Percentiles rank a stretch among this genome's conserved stretches.
These are phyloP conservation scores for Cercospora zeae-maydis DNA, from an alignment of 2,329 filamentous ascomycete genomes.

Conservation along the genomic window DNA sequence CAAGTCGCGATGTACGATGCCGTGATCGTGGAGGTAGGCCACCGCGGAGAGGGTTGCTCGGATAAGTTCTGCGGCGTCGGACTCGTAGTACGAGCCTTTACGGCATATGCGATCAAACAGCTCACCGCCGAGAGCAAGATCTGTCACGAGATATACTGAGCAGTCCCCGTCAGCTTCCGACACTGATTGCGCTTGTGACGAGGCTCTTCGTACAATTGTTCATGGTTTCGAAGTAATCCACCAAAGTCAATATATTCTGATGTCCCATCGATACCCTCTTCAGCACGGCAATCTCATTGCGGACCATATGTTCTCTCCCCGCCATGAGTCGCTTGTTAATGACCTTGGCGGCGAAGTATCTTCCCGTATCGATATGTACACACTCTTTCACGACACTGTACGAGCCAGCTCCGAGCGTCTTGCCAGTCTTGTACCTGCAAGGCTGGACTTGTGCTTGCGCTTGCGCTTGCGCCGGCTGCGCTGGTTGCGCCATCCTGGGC, in stretches of 20 bases:
- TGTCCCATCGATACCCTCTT: conserved; percentile 99
- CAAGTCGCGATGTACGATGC: conserved; percentile 94
- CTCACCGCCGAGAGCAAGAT: conserved; percentile 92
- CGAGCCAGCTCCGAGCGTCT: conserved; percentile 91
- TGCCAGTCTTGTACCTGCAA: conserved; percentile 97
- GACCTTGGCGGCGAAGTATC: conserved; percentile 98
- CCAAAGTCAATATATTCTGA: conserved; percentile 93
- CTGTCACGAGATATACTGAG: conserved; percentile 87
- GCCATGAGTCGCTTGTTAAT: conserved; percentile 99
- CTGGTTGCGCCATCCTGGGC: conserved; percentile 25
- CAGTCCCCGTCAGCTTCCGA: conserved; percentile 3
- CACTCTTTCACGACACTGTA: conserved; percentile 99
- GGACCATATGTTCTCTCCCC: conserved; percentile 96
- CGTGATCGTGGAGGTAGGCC: conserved; percentile 96
- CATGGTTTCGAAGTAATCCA: conserved; percentile 99
- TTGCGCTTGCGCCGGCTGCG: no score
- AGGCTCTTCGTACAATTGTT: conserved; percentile 67
- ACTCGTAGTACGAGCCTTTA: conserved; percentile 98
- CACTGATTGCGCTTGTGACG: not conserved
- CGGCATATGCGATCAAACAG: conserved; percentile 98
- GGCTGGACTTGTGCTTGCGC: conserved; percentile 68
- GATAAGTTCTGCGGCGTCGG: conserved; percentile 91
- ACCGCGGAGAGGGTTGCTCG: conserved; percentile 94
- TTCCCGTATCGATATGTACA: conserved; percentile 94
- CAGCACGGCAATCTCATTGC: conserved; percentile 95